Conservation (phyloP, 805 yeast genomes). For the Yarrowia sp. region DNA sequence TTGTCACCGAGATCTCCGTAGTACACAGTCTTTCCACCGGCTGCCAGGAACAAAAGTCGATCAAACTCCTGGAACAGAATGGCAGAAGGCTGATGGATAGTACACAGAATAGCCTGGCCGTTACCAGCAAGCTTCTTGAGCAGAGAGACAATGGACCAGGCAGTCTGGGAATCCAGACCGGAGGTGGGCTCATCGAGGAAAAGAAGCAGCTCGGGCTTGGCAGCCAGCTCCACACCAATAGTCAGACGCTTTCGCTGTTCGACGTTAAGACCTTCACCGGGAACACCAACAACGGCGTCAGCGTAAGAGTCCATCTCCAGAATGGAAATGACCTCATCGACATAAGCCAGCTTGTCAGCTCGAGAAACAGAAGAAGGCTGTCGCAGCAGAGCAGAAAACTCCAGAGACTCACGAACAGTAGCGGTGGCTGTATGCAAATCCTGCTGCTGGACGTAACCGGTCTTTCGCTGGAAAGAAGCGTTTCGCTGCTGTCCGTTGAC, state of each 20-base stretch:
- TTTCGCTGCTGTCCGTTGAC: slow-evolving; percentile 70
- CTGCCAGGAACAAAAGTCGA: slow-evolving; percentile 69
- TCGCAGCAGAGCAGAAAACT: slow-evolving; percentile 71
- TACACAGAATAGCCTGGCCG: slow-evolving; percentile 69
- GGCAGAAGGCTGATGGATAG: slow-evolving; percentile 89
- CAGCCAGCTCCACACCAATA: slow-evolving; percentile 71
- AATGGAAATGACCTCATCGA: slow-evolving; percentile 67
- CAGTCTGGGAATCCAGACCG: slow-evolving; percentile 72
- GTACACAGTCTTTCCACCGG: slow-evolving; percentile 77
- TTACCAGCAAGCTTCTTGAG: slow-evolving; percentile 65
- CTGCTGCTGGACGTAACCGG: slow-evolving; percentile 80
- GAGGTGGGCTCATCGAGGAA: slow-evolving; percentile 75
- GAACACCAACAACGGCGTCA: slow-evolving; percentile 76
- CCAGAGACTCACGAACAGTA: slow-evolving; percentile 75
- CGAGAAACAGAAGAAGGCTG: slow-evolving; percentile 62
- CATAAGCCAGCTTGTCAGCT: slow-evolving; percentile 67
- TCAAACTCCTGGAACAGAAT: slow-evolving; percentile 78
- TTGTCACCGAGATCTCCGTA: slow-evolving; percentile 75
- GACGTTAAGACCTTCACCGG: slow-evolving; percentile 72
- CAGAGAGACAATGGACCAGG: slow-evolving; percentile 69
- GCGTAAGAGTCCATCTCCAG: slow-evolving; percentile 70
- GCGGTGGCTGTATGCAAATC: slow-evolving; percentile 71
- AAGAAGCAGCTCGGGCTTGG: slow-evolving; percentile 65
- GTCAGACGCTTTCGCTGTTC: slow-evolving; percentile 69
- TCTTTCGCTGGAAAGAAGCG: slow-evolving; percentile 67